Percentiles rank a stretch among this genome's conserved stretches.
Evolutionary conservation across 2,329 filamentous ascomycete genomes (phyloP).

Genomic region (Coniella lustricola): DNA sequence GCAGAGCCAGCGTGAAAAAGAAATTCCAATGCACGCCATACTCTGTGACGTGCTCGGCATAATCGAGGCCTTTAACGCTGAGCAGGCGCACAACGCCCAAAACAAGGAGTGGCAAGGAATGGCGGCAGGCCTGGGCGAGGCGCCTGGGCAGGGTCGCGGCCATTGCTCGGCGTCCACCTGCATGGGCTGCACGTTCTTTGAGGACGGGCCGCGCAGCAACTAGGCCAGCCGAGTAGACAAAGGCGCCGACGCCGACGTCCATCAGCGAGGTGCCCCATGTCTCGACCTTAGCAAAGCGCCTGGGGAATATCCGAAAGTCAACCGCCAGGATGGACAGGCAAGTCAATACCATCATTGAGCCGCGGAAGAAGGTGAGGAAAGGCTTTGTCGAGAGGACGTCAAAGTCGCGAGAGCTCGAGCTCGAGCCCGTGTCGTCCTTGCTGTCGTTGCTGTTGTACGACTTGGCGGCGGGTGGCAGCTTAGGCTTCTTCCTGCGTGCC

Average conservation of each 20-base stretch:
- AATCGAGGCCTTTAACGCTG: constrained; percentile 89
- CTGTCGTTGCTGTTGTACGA: constrained; percentile 14
- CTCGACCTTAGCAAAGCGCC: constrained; percentile 94
- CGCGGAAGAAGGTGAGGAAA: constrained; percentile 87
- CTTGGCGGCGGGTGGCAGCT: constrained; percentile 36
- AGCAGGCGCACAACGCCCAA: constrained; percentile 76
- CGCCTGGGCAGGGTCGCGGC: constrained; percentile 46
- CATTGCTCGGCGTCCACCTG: constrained; percentile 26
- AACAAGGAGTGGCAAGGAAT: constrained; percentile 74
- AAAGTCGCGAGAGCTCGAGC: constrained; percentile 19
- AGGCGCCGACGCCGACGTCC: constrained; percentile 95
- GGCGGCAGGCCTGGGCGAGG: constrained; percentile 61
- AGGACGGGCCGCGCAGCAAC: constrained; percentile 80
- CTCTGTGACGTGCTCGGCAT: constrained; percentile 93
- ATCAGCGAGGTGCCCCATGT: constrained; percentile 99
- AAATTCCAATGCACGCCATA: constrained; percentile 99
- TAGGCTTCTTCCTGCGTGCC: constrained; percentile 41
- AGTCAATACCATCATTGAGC: constrained; percentile 84
- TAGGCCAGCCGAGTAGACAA: constrained; percentile 88
- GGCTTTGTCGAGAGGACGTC: constrained; percentile 71
- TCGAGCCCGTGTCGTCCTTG: constrained; percentile 21
- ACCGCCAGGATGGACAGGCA: constrained; percentile 92
- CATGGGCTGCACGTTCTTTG: constrained; percentile 51
- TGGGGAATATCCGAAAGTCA: constrained; percentile 87
- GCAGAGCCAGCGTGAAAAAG: constrained; percentile 87